These are phyloP conservation scores for Penicillium expansum DNA, from an alignment of 2,329 filamentous ascomycete genomes.

Conservation along the genomic window DNA sequence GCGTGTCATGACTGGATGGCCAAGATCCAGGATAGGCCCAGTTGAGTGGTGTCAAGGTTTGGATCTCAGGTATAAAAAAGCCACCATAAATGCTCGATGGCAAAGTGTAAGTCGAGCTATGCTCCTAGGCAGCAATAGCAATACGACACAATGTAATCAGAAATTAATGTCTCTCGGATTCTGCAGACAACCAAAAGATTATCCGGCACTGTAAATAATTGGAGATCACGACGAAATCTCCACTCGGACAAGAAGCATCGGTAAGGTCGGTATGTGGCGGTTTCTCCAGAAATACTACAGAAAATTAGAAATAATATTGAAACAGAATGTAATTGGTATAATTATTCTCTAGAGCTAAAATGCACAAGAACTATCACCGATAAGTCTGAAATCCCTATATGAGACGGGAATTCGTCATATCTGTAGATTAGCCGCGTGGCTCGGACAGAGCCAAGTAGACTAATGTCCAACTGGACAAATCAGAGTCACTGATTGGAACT, in stretches of 20 bases:
- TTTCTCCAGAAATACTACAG: background rate
- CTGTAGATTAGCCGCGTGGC: slow-evolving; percentile 7
- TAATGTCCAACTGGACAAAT: slow-evolving; percentile 12
- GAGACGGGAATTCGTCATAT: background rate
- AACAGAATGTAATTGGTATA: too few relatives aligned
- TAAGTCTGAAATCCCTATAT: background rate
- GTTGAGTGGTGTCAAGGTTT: background rate
- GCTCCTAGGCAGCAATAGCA: background rate
- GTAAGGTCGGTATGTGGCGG: background rate
- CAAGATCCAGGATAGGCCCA: background rate
- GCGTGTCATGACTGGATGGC: slow-evolving; percentile 19
- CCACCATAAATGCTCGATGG: background rate
- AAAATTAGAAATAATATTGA: background rate
- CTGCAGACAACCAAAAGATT: background rate
- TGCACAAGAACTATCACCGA: background rate
- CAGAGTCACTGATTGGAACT: slow-evolving; percentile 9
- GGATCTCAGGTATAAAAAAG: background rate
- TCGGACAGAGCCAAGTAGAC: slow-evolving; percentile 7
- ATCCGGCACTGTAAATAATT: background rate
- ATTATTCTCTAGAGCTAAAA: background rate
- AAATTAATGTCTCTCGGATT: background rate
- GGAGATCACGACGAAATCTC: background rate
- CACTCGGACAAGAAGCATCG: background rate
- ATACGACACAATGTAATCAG: background rate
- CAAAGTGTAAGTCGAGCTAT: background rate